Percentiles rank a stretch among this genome's conserved stretches.
Evolutionary conservation across 208 protist genomes (phyloP).

Genomic region (Sergeia podlipaevii): DNA sequence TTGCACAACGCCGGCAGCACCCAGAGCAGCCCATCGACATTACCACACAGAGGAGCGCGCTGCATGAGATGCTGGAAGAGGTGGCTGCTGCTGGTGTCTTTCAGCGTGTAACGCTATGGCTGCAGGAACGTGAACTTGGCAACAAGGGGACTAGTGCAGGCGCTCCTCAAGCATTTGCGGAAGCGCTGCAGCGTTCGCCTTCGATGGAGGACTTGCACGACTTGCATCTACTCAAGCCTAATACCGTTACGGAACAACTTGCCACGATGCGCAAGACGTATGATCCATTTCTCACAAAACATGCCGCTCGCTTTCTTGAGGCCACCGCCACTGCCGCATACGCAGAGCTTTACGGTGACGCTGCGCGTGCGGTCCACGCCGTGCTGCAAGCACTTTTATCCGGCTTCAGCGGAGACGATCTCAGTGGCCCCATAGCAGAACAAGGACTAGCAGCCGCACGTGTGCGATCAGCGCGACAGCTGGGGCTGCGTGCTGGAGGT

Average conservation of each 20-base stretch:
- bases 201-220: conserved; percentile 37
- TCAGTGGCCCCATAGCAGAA: no score
- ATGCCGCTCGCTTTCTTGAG: conserved; percentile 66
- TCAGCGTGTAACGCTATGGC: conserved; percentile 19
- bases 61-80: conserved; percentile 17
- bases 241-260: conserved; percentile 49
- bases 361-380: conserved; percentile 12
- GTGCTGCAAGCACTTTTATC: no score
- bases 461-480: conserved; percentile 26
- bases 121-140: conserved; percentile 11
- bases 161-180: conserved; percentile 16
- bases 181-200: conserved; percentile 27
- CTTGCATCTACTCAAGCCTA: conserved; percentile 23
- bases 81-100: conserved; percentile 15
- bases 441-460: conserved; percentile 12
- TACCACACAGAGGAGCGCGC: not conserved
- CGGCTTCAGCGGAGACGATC: not conserved
- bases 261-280: conserved; percentile 58
- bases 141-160: conserved; percentile 17
- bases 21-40: not conserved
- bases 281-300: conserved; percentile 62
- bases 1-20: not conserved
- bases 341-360: conserved; percentile 71
- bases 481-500: conserved; percentile 14
- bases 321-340: conserved; percentile 59